Evolutionary conservation across 2,329 filamentous ascomycete genomes (phyloP), one percentile per base, ranked within the genome.

Genomic region (Paracoccidioides brasiliensis): DNA sequence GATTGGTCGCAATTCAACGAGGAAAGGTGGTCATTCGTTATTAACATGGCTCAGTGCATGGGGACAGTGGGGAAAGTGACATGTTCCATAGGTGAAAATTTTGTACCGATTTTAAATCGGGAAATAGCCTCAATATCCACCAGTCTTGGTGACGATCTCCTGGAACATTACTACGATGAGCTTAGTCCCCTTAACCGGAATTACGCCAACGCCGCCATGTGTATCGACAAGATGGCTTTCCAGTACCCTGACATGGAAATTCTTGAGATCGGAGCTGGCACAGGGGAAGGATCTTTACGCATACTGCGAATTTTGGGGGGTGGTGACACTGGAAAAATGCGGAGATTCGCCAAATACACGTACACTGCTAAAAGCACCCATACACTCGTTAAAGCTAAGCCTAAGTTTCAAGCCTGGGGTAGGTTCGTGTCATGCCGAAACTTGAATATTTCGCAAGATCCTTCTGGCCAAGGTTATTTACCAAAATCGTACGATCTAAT

Each of bases 401-500:
- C 56, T 33, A 40, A 52, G 40, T 54, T 58, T 32, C 22, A 35
- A n/a, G 33, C 57, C 22, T 55, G 46, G 22, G 42, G 22, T 15
- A 1, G 7, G 2, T 46, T 28, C 32, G 60, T 72, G 52, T 55
- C 56, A 15, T 71, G 64, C 46, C 58, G 62, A 33, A 53, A 56
- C 10, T 59, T 72, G 1, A 58, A 70, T 53, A 57, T 71, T 38
- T 64, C 66, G 22, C 52, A 60, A 9, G 63, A 67, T 40, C 63
- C 63, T 3, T 30, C 56, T 5, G 54, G 59, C 1, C 69, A 73
- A 57, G 69, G 69, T 0, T 69, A 71, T 41, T 58, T 63, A 30
- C 53, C 59, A 14, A 58, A 57, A 4, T 57, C 52, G 33, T 62
- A 68, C 45, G 69, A 72, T 55, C 55, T 72, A 2, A 58, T 70